Conservation (phyloP, 495 filamentous ascomycete genomes). For the Aspergillus carlsbadensis region DNA sequence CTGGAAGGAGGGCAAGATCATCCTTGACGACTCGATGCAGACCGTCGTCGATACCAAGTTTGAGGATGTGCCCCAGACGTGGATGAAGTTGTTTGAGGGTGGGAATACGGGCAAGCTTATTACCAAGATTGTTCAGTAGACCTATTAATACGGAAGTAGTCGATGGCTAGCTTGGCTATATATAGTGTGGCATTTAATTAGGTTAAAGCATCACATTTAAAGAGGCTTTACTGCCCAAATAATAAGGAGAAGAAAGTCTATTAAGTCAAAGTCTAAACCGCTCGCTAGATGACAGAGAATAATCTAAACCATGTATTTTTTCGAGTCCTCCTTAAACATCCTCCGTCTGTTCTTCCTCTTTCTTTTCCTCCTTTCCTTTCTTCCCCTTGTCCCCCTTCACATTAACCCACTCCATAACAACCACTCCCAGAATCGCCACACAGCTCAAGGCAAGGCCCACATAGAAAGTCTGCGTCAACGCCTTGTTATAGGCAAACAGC, state of each 20-base stretch:
- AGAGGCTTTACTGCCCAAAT: no score
- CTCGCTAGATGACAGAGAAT: no score
- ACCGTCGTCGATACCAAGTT: conserved; percentile 56
- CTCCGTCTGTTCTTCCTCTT: neutral
- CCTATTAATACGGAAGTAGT: no score
- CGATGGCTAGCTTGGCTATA: no score
- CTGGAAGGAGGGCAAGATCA: conserved; percentile 51
- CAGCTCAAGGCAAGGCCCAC: neutral
- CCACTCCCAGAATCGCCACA: conserved; percentile 2
- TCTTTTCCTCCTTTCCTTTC: neutral
- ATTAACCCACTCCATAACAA: conserved; percentile 9
- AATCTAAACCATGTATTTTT: neutral
- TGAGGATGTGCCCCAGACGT: conserved; percentile 46
- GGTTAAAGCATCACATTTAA: no score
- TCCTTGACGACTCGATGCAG: conserved; percentile 49
- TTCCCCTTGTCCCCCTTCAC: conserved; percentile 12
- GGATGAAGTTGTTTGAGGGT: conserved; percentile 53
- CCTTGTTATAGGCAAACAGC: conserved; percentile 8
- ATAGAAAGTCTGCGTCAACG: conserved; percentile 5
- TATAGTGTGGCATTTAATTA: no score
- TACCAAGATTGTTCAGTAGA: conserved; percentile 28
- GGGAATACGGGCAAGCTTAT: conserved; percentile 54
- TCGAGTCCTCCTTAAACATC: neutral
- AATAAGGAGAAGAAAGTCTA: no score
- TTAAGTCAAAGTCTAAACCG: no score